Percentiles rank a stretch among this genome's conserved stretches.
Conservation (phyloP, 108 stramenopile species). For the Craspedostauros australis region DNA sequence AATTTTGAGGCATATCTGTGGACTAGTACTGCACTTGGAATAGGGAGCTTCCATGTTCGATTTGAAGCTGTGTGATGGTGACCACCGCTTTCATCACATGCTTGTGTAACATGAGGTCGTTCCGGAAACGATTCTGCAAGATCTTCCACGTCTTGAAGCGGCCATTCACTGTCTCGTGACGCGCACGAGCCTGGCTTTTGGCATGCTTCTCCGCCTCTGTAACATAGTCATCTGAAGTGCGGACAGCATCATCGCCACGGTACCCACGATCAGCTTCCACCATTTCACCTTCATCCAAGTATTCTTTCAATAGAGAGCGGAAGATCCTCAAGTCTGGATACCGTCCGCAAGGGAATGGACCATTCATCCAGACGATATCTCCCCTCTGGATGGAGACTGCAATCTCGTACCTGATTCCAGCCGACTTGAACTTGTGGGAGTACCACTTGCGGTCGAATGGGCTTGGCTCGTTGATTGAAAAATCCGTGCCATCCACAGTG, state of each 20-base stretch:
- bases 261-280: conserved; percentile 19
- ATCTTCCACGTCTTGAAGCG: conserved; percentile 20
- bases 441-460: neutral
- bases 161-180: conserved; percentile 21
- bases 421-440: conserved; percentile 18
- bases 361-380: conserved; percentile 20
- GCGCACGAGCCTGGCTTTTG: neutral
- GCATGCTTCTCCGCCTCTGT: neutral
- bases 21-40: too few species aligned
- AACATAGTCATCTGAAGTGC: too few species aligned
- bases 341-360: conserved; percentile 11
- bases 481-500: conserved; percentile 13
- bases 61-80: neutral
- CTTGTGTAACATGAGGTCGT: neutral
- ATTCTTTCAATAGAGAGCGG: neutral
- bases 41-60: too few species aligned
- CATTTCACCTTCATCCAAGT: conserved; percentile 3
- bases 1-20: too few species aligned
- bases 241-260: neutral
- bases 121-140: neutral
- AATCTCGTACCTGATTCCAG: conserved; percentile 16
- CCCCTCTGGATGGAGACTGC: conserved; percentile 19
- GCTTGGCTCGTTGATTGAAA: neutral
- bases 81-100: neutral
- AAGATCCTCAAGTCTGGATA: conserved; percentile 14